Conservation (phyloP, 2,329 filamentous ascomycete species). For the Ophioceras dolichostomum region DNA sequence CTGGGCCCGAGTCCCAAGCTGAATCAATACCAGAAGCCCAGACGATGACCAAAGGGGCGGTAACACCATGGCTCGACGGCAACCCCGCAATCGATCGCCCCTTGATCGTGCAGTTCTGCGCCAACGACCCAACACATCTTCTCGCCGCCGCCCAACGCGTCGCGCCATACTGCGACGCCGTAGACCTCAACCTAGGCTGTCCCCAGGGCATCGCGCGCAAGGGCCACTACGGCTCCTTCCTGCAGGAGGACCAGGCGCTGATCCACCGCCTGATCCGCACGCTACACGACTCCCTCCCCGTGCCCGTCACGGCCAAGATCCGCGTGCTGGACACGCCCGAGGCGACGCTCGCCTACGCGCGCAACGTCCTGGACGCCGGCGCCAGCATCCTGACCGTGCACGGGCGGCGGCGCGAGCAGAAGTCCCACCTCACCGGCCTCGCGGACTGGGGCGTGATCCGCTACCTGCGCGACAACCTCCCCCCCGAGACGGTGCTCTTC, state of each 20-base stretch:
- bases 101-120: constrained; percentile 93
- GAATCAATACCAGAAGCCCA: too few species aligned
- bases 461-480: constrained; percentile 71
- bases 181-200: constrained; percentile 91
- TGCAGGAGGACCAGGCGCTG: constrained; percentile 84
- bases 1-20: too few species aligned
- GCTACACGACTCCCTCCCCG: constrained; percentile 63
- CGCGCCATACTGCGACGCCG: constrained; percentile 81
- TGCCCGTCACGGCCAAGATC: constrained; percentile 94
- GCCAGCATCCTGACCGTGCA: constrained; percentile 92
- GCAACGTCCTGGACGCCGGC: constrained; percentile 74
- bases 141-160: constrained; percentile 68
- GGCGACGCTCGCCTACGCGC: constrained; percentile 77
- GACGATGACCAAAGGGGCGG: constrained; percentile 15
- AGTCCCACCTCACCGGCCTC: constrained; percentile 86
- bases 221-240: constrained; percentile 84
- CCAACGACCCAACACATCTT: constrained; percentile 71
- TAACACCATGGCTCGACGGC: constrained; percentile 60
- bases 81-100: constrained; percentile 77
- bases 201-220: constrained; percentile 89
- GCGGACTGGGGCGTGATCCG: constrained; percentile 85
- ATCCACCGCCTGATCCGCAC: constrained; percentile 73
- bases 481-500: constrained; percentile 82
- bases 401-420: constrained; percentile 79
- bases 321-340: constrained; percentile 78